Percentiles rank a stretch among this genome's conserved stretches.
Evolutionary conservation across 176 grass and related monocot genomes (phyloP).

Genomic region (Oryza punctata): DNA sequence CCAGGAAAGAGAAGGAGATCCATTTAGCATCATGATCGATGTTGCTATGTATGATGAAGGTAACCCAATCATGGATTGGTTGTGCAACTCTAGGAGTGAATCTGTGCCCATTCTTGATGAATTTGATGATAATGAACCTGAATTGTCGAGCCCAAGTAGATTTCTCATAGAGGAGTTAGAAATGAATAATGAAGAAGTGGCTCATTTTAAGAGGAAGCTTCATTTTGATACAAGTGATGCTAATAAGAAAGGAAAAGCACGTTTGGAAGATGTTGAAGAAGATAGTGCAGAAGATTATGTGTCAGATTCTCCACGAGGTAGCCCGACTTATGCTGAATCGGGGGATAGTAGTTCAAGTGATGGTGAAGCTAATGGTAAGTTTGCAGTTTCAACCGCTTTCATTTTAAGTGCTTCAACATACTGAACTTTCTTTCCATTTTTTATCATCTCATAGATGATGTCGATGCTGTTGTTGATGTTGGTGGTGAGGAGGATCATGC

Average conservation of each 20-base stretch:
- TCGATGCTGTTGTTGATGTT: neutral
- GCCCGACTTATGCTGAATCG: neutral
- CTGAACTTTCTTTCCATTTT: neutral
- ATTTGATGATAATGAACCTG: neutral
- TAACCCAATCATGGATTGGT: neutral
- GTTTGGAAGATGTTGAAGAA: neutral
- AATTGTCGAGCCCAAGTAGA: neutral
- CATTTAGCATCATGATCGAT: neutral
- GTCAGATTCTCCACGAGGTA: neutral
- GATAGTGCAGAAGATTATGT: neutral
- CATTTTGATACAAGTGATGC: neutral
- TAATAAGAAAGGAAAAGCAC: neutral
- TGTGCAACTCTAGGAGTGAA: neutral
- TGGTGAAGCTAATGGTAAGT: neutral
- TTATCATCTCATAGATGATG: neutral
- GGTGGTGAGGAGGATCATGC: neutral
- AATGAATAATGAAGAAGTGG: neutral
- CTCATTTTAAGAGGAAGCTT: neutral
- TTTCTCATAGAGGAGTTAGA: neutral
- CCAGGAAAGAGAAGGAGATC: neutral
- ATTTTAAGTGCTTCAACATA: neutral
- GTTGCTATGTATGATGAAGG: neutral
- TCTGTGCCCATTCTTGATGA: neutral
- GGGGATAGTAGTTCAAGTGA: neutral
- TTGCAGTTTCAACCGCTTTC: neutral